These are phyloP conservation scores for Fusarium veterinarium DNA, from an alignment of 2,329 filamentous ascomycete genomes.

Conservation along the genomic window DNA sequence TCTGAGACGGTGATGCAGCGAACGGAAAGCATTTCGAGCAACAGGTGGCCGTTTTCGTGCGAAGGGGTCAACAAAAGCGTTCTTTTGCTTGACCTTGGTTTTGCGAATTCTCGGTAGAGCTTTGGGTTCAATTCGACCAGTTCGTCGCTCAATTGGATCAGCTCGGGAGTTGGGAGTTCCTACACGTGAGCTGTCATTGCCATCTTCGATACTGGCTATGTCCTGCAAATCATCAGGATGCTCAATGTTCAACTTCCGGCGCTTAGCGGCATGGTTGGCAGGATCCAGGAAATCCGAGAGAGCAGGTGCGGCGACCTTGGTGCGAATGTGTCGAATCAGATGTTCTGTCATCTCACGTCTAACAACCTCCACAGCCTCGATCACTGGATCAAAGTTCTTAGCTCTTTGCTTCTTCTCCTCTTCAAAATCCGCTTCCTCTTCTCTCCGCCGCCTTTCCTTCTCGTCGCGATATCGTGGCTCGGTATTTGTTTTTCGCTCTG, in stretches of 20 bases:
- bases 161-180: conserved; percentile 74
- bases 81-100: conserved; percentile 68
- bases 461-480: conserved; percentile 63
- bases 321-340: conserved; percentile 88
- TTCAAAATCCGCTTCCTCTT: conserved; percentile 85
- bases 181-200: conserved; percentile 69
- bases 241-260: conserved; percentile 81
- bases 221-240: conserved; percentile 72
- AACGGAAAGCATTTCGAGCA: conserved; percentile 73
- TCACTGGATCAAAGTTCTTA: conserved; percentile 88
- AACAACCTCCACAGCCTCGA: conserved; percentile 83
- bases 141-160: conserved; percentile 71
- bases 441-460: conserved; percentile 71
- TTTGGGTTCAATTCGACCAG: conserved; percentile 66
- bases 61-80: conserved; percentile 75
- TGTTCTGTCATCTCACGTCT: conserved; percentile 86
- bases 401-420: conserved; percentile 91
- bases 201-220: conserved; percentile 64
- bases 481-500: conserved; percentile 44
- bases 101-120: conserved; percentile 82
- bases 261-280: conserved; percentile 80
- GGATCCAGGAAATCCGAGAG: conserved; percentile 87
- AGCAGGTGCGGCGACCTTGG: conserved; percentile 83
- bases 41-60: conserved; percentile 71
- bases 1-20: conserved; percentile 80